Percentiles rank a stretch among this genome's conserved stretches.
phyloP scores from a whole-genome alignment of 2,329 filamentous ascomycete genomes.

The Fusarium paranaense region DNA sequence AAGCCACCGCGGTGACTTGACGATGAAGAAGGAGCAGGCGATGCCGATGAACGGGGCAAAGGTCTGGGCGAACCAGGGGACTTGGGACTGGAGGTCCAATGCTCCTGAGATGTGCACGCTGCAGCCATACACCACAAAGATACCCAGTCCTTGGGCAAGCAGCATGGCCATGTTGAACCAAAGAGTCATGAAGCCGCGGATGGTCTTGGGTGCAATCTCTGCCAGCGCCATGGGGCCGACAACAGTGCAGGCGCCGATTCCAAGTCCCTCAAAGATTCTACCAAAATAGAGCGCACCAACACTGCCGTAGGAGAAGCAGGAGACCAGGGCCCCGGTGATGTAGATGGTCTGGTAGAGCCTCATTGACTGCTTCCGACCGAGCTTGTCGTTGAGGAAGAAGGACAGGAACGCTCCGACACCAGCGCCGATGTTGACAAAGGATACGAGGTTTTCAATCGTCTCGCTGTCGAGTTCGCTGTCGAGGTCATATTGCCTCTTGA shows the following conservation, averaged over 20 bases:
- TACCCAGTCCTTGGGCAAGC: conserved; percentile 21
- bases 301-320: background rate
- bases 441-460: conserved; percentile 3
- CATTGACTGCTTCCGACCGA: conserved; percentile 1
- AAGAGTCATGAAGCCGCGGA: conserved; percentile 30
- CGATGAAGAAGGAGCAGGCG: conserved; percentile 21
- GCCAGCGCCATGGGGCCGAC: conserved; percentile 31
- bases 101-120: conserved; percentile 16
- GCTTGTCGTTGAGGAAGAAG: conserved; percentile 9
- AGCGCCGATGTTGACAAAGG: conserved; percentile 12
- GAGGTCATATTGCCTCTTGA: background rate
- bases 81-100: conserved; percentile 24
- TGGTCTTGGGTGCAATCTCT: conserved; percentile 30
- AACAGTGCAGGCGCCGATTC: conserved; percentile 31
- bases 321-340: background rate
- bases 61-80: conserved; percentile 32
- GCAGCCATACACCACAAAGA: conserved; percentile 33
- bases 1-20: conserved; percentile 30
- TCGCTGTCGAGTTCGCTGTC: background rate
- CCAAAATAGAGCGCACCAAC: conserved; percentile 20
- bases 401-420: conserved; percentile 6
- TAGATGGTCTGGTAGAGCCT: background rate
- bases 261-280: conserved; percentile 30
- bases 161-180: conserved; percentile 32
- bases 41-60: conserved; percentile 28